Percentiles rank a stretch among this genome's conserved stretches.
Evolutionary conservation across 257 asterid species (phyloP).

Genomic region (Forsythia viridissima): DNA sequence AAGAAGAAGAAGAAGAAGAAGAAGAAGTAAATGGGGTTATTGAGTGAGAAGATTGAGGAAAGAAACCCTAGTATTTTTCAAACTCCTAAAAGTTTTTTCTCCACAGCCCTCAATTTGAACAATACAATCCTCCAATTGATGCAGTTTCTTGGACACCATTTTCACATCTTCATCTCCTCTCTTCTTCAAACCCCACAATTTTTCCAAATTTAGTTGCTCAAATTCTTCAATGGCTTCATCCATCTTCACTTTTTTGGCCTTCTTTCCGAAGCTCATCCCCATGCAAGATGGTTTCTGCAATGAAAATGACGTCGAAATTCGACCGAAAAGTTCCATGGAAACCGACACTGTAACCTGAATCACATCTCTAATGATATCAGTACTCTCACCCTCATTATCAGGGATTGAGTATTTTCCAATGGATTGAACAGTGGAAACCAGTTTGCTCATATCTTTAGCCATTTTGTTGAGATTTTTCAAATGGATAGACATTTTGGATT

Average conservation of each 20-base stretch:
- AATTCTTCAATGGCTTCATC: slow-evolving; percentile 57
- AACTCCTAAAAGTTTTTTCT: slow-evolving; percentile 70
- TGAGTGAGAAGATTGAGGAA: slow-evolving; percentile 77
- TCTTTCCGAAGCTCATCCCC: slow-evolving; percentile 43
- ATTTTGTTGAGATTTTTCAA: slow-evolving; percentile 45
- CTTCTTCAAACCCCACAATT: slow-evolving; percentile 39
- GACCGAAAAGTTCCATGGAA: slow-evolving; percentile 47
- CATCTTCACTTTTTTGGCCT: slow-evolving; percentile 35
- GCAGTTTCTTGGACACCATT: slow-evolving; percentile 53
- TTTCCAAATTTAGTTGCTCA: slow-evolving; percentile 35
- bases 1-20: neutral
- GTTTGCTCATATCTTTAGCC: slow-evolving; percentile 58
- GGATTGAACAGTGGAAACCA: slow-evolving; percentile 26
- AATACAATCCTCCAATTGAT: slow-evolving; percentile 58
- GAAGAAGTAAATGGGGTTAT: slow-evolving; percentile 18
- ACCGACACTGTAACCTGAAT: slow-evolving; percentile 54
- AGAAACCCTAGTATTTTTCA: slow-evolving; percentile 77
- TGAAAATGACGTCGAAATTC: slow-evolving; percentile 49
- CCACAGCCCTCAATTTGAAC: slow-evolving; percentile 62
- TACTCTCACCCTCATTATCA: slow-evolving; percentile 50
- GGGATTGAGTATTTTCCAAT: slow-evolving; percentile 30
- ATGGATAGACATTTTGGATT: slow-evolving; percentile 28
- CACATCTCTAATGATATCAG: slow-evolving; percentile 49
- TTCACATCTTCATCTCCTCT: slow-evolving; percentile 56
- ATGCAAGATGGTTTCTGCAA: slow-evolving; percentile 42